Percentiles rank a stretch among this genome's conserved stretches.
These are phyloP conservation scores for Colletotrichum gloeosporioides DNA, from an alignment of 2,329 filamentous ascomycete genomes.

Conservation along the genomic window DNA sequence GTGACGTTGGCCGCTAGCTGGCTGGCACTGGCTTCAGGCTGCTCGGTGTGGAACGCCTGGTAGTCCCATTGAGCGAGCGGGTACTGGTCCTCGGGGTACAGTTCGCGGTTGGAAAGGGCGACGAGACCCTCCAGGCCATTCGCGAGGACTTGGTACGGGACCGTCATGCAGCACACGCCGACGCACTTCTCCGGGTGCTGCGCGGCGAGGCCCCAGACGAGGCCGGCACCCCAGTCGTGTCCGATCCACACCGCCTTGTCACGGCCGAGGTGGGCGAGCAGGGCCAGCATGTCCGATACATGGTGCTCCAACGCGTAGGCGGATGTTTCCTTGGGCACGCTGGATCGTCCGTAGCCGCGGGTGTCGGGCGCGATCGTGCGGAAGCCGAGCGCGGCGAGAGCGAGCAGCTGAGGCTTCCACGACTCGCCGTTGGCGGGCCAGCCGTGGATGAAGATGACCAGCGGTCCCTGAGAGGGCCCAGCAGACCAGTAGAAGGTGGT, in stretches of 20 bases:
- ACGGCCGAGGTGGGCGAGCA: conserved; percentile 35
- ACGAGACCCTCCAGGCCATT: conserved; percentile 40
- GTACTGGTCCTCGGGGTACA: conserved; percentile 49
- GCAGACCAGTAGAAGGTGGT: conserved; percentile 34
- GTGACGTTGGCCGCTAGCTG: conserved; percentile 24
- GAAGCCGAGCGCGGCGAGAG: conserved; percentile 33
- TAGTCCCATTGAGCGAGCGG: conserved; percentile 38
- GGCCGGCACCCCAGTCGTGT: conserved; percentile 46
- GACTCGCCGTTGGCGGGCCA: conserved; percentile 38
- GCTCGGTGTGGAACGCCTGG: conserved; percentile 29
- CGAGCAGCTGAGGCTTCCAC: conserved; percentile 34
- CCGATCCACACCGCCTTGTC: conserved; percentile 51
- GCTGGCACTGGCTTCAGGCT: conserved; percentile 25
- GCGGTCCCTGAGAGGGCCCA: conserved; percentile 29
- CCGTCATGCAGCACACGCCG: conserved; percentile 32
- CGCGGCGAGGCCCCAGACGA: conserved; percentile 30
- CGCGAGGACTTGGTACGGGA: conserved; percentile 48
- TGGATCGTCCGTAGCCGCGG: conserved; percentile 42
- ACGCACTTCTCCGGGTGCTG: conserved; percentile 30
- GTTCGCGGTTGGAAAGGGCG: conserved; percentile 41
- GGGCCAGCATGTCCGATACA: conserved; percentile 36
- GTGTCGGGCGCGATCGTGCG: conserved; percentile 36
- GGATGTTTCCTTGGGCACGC: conserved; percentile 29
- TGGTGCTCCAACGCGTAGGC: conserved; percentile 36
- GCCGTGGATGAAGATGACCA: conserved; percentile 40